Evolutionary conservation across 164 flowering plant species (phyloP).

Genomic region (Saururus chinensis): DNA sequence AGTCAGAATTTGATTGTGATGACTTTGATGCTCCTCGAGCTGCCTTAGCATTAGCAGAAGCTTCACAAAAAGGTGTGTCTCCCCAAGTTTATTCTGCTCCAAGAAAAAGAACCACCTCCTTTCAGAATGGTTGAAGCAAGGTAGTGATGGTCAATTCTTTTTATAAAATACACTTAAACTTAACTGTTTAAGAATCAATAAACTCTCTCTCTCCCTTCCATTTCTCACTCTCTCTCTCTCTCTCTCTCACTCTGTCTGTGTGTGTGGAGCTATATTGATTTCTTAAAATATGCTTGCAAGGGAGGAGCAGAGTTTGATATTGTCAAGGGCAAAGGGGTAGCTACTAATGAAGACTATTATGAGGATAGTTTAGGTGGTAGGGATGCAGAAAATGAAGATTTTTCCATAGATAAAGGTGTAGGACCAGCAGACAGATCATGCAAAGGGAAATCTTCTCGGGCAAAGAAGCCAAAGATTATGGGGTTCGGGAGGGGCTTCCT

Average conservation of each 20-base stretch:
- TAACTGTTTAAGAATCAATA: too few species aligned
- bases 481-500: slow-evolving; percentile 88
- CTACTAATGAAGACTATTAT: slow-evolving; percentile 32
- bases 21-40: slow-evolving; percentile 65
- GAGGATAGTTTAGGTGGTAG: slow-evolving; percentile 54
- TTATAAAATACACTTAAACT: too few species aligned
- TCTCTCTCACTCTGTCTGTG: too few species aligned
- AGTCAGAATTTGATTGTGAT: slow-evolving; percentile 38
- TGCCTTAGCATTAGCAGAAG: slow-evolving; percentile 71
- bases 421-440: slow-evolving; percentile 18
- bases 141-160: slow-evolving; percentile 14
- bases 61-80: slow-evolving; percentile 68
- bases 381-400: slow-evolving; percentile 53
- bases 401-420: slow-evolving; percentile 23
- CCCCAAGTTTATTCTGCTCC: slow-evolving; percentile 62
- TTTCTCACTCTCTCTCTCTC: too few species aligned
- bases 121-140: slow-evolving; percentile 32
- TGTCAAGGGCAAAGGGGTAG: slow-evolving; percentile 20
- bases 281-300: too few species aligned
- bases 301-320: slow-evolving; percentile 20
- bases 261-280: too few species aligned
- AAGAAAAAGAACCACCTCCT: too few species aligned
- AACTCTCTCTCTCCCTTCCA: too few species aligned
- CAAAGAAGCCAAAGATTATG: too few species aligned
- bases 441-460: slow-evolving; percentile 28